A percentile compares a stretch with the other conserved stretches of the same genome.
Conservation (phyloP, 2,329 filamentous ascomycete species). For the Leptographium procerum region DNA sequence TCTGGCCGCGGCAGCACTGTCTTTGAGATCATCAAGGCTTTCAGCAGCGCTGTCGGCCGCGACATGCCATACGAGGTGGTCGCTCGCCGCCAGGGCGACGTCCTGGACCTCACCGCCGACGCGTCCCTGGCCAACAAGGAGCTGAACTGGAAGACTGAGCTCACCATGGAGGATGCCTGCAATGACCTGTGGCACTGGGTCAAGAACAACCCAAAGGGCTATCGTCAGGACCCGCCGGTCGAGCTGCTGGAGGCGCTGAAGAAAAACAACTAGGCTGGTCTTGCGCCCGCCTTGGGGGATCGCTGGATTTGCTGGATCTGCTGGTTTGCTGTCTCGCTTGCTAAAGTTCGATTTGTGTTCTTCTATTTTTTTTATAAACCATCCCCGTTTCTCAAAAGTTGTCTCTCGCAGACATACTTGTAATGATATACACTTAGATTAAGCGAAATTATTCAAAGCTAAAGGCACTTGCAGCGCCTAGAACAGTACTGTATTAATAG, state of each 20-base stretch:
- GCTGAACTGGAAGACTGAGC: constrained; percentile 82
- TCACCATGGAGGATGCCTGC: constrained; percentile 86
- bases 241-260: constrained; percentile 57
- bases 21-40: constrained; percentile 94
- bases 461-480: background rate
- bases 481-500: background rate
- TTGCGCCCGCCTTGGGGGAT: background rate
- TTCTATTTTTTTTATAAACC: background rate
- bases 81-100: constrained; percentile 73
- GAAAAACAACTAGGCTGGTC: constrained; percentile 7
- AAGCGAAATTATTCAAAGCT: background rate
- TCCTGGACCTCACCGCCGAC: constrained; percentile 89
- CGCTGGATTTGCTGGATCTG: too few species aligned
- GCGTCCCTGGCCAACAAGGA: constrained; percentile 78
- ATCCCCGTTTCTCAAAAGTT: background rate
- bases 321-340: background rate
- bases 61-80: constrained; percentile 81
- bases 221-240: constrained; percentile 80
- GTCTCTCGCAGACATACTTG: background rate
- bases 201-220: constrained; percentile 89
- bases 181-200: constrained; percentile 96
- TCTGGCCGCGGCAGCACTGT: constrained; percentile 92
- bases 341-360: background rate
- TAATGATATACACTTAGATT: background rate
- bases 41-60: constrained; percentile 74